Conservation (phyloP, 2,329 filamentous ascomycete genomes). For the Zymoseptoria ardabiliae region DNA sequence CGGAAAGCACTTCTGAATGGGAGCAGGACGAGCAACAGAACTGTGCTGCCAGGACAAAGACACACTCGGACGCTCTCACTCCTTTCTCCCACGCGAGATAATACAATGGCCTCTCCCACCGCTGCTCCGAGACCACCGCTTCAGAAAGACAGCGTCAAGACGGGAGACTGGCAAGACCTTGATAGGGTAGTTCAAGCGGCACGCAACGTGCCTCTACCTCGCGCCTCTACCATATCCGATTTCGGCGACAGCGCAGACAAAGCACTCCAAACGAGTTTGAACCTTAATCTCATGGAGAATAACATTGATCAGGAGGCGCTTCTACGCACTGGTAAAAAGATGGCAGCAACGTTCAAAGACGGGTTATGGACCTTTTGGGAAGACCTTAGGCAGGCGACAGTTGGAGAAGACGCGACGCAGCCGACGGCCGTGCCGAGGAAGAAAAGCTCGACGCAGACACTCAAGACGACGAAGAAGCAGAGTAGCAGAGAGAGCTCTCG, state of each 20-base stretch:
- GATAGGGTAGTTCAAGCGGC: conserved; percentile 1
- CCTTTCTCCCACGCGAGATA: conserved; percentile 54
- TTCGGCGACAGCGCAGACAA: background rate
- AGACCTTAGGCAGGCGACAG: conserved; percentile 88
- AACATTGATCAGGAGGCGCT: conserved; percentile 43
- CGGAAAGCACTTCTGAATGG: conserved; percentile 58
- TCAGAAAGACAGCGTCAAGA: conserved; percentile 22
- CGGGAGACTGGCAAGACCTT: conserved; percentile 4
- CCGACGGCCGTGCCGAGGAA: conserved; percentile 37
- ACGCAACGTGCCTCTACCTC: background rate
- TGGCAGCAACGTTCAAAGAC: conserved; percentile 81
- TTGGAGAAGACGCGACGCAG: conserved; percentile 74
- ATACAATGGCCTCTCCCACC: conserved; percentile 2
- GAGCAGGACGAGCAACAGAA: conserved; percentile 42
- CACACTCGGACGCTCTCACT: conserved; percentile 68
- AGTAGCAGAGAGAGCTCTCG: conserved; percentile 23
- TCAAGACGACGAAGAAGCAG: conserved; percentile 17
- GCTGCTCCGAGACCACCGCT: conserved; percentile 12
- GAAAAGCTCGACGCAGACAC: conserved; percentile 23
- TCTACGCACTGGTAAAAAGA: conserved; percentile 59
- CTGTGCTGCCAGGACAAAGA: conserved; percentile 55
- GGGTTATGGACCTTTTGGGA: conserved; percentile 93
- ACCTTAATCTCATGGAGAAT: conserved; percentile 24
- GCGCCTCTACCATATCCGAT: background rate
- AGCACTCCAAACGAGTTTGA: conserved; percentile 9